A percentile compares a stretch with the other conserved stretches of the same genome.
phyloP scores from a whole-genome alignment of 106 monocot genomes.

The Dendrobium huoshanense region DNA sequence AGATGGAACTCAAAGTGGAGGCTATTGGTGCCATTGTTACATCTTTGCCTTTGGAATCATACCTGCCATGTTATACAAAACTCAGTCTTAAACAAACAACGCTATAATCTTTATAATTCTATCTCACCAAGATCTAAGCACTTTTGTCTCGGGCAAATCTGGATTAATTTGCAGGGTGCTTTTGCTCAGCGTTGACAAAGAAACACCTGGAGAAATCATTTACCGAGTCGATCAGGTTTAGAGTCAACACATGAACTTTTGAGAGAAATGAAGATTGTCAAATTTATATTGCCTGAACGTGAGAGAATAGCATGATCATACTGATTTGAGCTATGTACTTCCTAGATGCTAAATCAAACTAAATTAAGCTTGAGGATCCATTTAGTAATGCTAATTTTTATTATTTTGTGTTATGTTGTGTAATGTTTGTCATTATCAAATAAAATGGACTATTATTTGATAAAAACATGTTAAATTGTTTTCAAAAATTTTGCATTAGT shows the following conservation, averaged over 20 bases:
- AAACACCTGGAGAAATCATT: conserved; percentile 42
- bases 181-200: conserved; percentile 68
- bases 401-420: too few relatives aligned
- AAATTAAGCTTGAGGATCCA: too few relatives aligned
- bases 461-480: too few relatives aligned
- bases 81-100: not conserved
- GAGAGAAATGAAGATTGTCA: not conserved
- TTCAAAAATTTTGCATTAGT: too few relatives aligned
- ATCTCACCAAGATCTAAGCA: conserved; percentile 68
- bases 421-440: too few relatives aligned
- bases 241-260: not conserved
- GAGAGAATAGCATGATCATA: too few relatives aligned
- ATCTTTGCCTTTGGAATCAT: conserved; percentile 71
- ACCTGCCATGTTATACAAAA: conserved; percentile 34
- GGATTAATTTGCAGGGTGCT: conserved; percentile 77
- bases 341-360: too few relatives aligned
- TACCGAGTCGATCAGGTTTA: not conserved
- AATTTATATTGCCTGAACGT: not conserved
- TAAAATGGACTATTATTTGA: too few relatives aligned
- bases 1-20: conserved; percentile 30
- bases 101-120: not conserved
- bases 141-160: conserved; percentile 66
- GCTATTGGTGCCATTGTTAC: conserved; percentile 48
- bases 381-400: too few relatives aligned
- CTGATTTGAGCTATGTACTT: too few relatives aligned